These are phyloP conservation scores for Sporisorium reilianum DNA, from an alignment of 1,284 basidiomycete genomes.

Conservation along the genomic window DNA sequence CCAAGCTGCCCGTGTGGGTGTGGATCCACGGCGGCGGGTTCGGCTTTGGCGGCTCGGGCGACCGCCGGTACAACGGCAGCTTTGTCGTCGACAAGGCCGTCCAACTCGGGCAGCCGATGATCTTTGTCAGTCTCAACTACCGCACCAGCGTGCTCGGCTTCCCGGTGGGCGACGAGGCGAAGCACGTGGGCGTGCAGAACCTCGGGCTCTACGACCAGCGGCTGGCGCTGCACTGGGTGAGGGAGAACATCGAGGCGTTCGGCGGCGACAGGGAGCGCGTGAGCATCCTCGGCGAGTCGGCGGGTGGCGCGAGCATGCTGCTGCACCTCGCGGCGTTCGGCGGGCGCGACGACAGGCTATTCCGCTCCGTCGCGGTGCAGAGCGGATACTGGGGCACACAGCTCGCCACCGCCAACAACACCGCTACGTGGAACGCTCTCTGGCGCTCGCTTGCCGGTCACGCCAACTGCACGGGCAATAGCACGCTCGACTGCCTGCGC, in stretches of 20 bases:
- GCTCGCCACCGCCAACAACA: conserved; percentile 11
- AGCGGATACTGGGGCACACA: conserved; percentile 30
- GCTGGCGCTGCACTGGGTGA: conserved; percentile 49
- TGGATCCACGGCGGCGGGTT: conserved; percentile 48
- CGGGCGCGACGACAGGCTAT: conserved; percentile 29
- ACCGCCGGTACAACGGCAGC: conserved; percentile 33
- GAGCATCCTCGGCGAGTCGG: conserved; percentile 49
- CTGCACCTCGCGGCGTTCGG: conserved; percentile 32
- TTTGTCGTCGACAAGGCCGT: conserved; percentile 42
- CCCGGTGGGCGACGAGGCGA: conserved; percentile 12
- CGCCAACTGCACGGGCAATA: conserved; percentile 12
- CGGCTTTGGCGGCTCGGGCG: conserved; percentile 23
- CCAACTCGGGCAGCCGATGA: conserved; percentile 28
- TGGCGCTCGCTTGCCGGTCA: conserved; percentile 17
- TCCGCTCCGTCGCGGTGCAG: conserved; percentile 14
- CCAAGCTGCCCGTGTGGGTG: conserved; percentile 36
- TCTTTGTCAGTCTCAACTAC: conserved; percentile 43
- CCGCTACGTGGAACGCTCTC: conserved; percentile 8
- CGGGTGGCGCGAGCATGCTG: conserved; percentile 42
- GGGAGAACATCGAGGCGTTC: conserved; percentile 47
- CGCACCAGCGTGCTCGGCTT: conserved; percentile 25
- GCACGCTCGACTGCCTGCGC: conserved; percentile 34
- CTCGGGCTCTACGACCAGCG: conserved; percentile 52
- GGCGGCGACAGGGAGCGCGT: conserved; percentile 47
- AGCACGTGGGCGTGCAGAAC: conserved; percentile 16